A percentile compares a stretch with the other conserved stretches of the same genome.
These are phyloP conservation scores for Lignosus rhinocerotis DNA, from an alignment of 1,284 basidiomycete genomes.

Conservation along the genomic window DNA sequence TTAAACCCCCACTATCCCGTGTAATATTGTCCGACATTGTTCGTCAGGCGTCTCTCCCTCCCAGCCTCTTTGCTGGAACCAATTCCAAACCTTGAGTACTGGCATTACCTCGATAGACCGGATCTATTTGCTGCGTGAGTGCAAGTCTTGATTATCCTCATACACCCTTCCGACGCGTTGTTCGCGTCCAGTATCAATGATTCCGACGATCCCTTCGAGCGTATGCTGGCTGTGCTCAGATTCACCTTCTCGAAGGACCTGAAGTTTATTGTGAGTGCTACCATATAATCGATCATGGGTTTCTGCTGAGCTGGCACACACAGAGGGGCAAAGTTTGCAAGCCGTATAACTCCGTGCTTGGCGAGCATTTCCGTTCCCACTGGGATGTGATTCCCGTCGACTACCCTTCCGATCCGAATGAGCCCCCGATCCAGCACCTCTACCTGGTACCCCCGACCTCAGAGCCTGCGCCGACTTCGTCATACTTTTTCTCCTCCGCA, in stretches of 20 bases:
- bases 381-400: slow-evolving; percentile 75
- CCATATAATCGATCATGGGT: neutral
- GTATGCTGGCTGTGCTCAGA: slow-evolving; percentile 88
- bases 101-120: slow-evolving; percentile 93
- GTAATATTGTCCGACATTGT: neutral
- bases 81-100: slow-evolving; percentile 93
- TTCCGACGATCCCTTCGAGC: slow-evolving; percentile 85
- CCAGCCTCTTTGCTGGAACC: slow-evolving; percentile 91
- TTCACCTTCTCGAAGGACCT: slow-evolving; percentile 95
- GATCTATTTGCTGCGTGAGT: slow-evolving; percentile 89
- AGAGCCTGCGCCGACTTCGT: slow-evolving; percentile 23
- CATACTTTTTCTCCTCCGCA: slow-evolving; percentile 24
- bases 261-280: slow-evolving; percentile 79
- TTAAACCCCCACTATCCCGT: neutral
- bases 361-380: slow-evolving; percentile 89
- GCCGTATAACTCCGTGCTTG: slow-evolving; percentile 93
- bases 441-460: slow-evolving; percentile 40
- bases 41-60: slow-evolving; percentile 77
- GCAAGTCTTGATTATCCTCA: neutral
- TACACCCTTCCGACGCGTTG: neutral
- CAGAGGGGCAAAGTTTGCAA: slow-evolving; percentile 91
- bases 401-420: slow-evolving; percentile 50
- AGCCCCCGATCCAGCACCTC: slow-evolving; percentile 48
- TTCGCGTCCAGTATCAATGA: slow-evolving; percentile 73
- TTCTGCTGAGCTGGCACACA: neutral